Evolutionary conservation across 176 grass and related monocot species (phyloP).

Genomic region (Melocanna baccifera): DNA sequence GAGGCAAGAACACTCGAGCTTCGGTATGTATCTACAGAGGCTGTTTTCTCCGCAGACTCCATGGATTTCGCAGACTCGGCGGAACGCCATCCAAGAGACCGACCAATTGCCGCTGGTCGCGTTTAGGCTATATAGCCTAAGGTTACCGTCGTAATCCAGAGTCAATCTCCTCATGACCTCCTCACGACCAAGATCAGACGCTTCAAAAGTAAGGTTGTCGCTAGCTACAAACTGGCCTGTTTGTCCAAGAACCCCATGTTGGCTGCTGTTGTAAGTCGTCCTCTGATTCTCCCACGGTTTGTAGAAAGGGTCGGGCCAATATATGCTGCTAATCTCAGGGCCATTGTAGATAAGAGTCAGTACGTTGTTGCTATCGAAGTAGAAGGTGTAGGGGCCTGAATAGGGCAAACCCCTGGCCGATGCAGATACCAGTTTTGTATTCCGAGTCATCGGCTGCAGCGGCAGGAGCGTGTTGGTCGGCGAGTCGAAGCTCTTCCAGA

Average conservation of each 20-base stretch:
- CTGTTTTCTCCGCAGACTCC: slow-evolving; percentile 51
- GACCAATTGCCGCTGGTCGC: slow-evolving; percentile 23
- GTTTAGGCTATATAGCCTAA: slow-evolving; percentile 51
- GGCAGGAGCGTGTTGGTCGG: slow-evolving; percentile 59
- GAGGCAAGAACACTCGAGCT: slow-evolving; percentile 34
- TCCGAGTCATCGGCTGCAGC: slow-evolving; percentile 35
- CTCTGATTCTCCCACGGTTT: not conserved
- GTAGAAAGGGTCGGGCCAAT: slow-evolving; percentile 43
- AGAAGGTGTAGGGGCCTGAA: slow-evolving; percentile 50
- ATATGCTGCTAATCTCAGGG: slow-evolving; percentile 39
- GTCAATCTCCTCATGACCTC: slow-evolving; percentile 53
- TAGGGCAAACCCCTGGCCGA: slow-evolving; percentile 27
- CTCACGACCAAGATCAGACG: slow-evolving; percentile 42
- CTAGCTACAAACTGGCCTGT: slow-evolving; percentile 38
- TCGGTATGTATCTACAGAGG: slow-evolving; percentile 35
- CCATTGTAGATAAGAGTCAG: slow-evolving; percentile 48
- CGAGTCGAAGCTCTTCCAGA: slow-evolving; percentile 51
- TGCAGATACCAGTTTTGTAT: slow-evolving; percentile 38
- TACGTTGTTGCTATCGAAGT: slow-evolving; percentile 39
- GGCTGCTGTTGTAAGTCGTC: slow-evolving; percentile 38
- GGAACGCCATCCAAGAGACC: slow-evolving; percentile 49
- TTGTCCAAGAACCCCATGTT: slow-evolving; percentile 32
- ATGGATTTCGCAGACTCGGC: slow-evolving; percentile 37
- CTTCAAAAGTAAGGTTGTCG: slow-evolving; percentile 31
- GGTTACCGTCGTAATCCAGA: slow-evolving; percentile 64